A percentile compares a stretch with the other conserved stretches of the same genome.
These are phyloP conservation scores for Pistacia integerrima DNA, from an alignment of 345 rosid species.

Conservation along the genomic window DNA sequence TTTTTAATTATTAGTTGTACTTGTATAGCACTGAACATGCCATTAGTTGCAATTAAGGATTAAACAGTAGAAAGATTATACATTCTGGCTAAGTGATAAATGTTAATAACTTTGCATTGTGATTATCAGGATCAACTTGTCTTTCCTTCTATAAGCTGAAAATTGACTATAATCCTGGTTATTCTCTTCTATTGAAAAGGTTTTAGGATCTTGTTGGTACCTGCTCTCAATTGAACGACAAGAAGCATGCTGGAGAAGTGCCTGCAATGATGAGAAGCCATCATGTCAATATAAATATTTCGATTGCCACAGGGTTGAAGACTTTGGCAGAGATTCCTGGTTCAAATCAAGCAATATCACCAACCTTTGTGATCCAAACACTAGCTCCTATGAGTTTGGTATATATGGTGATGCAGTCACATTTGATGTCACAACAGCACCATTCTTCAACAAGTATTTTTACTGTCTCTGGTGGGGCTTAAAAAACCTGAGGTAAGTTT, in stretches of 20 bases:
- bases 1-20: not conserved
- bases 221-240: constrained; percentile 79
- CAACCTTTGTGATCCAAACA: constrained; percentile 47
- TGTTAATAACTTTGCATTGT: not conserved
- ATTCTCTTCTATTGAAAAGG: constrained; percentile 36
- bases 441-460: constrained; percentile 80
- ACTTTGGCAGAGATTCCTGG: constrained; percentile 53
- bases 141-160: not conserved
- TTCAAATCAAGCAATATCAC: constrained; percentile 67
- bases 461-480: constrained; percentile 98
- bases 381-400: constrained; percentile 60
- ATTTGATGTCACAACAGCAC: constrained; percentile 50
- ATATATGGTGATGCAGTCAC: constrained; percentile 75
- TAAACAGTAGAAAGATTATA: not conserved
- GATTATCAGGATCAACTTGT: not conserved
- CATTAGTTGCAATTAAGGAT: not conserved
- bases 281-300: constrained; percentile 59
- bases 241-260: constrained; percentile 86
- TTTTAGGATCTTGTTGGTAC: constrained; percentile 98
- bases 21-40: not conserved
- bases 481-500: constrained; percentile 70
- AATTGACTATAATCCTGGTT: not conserved
- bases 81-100: not conserved
- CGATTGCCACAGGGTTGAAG: constrained; percentile 53
- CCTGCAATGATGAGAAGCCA: constrained; percentile 49